Evolutionary conservation across 1,284 basidiomycete genomes (phyloP), one percentile per base, ranked within the genome.

Genomic region (Stereum hirsutum): DNA sequence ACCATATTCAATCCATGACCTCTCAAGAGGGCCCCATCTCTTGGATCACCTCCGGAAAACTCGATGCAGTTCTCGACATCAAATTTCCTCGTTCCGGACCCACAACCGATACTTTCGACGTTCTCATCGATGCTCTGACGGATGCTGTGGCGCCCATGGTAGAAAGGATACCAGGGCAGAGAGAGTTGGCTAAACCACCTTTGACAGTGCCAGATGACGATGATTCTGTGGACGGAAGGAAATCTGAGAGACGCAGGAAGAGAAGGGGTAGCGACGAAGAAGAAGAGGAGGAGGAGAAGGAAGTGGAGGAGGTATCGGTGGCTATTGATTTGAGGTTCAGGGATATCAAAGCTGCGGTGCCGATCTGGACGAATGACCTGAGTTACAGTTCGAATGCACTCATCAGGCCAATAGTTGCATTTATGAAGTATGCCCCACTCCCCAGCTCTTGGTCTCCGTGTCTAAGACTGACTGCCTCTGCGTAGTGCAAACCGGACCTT

Each of bases 1-100:
- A 99, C 63, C 95, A 99, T 58, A 71, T 97, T 34, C 91, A 98
- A 64, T 81, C 84, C 41, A 83, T 87, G 41, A 81, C 84, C 2
- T 84, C 83, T 4, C 76, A 81, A 47, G 85, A 83, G 49, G 92
- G 95, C 0, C 93, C 95, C 4, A 82, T 98, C 47, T 91, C 90
- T 4, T 99, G 96, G 95, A 92, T 99, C 50, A 89, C 86, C 1
- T 90, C 92, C 0, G 96, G 96, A 38, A 95, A 95, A 63, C 79
- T 97, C 25, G 95, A 99, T 56, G 88, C 93, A 3, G 96, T 99
- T 3, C 77, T 98, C 15, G 95, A 99, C 64, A 93, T 99, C 65
- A 93, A 94, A 57, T 97, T 99, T 63, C 94, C 96, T 11, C 79
- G 81, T 19, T 83, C 92, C 54, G 76, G 81, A 7, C 81, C 84